Conservation (phyloP, 1,284 basidiomycete genomes). For the Trichosporon faecale region DNA sequence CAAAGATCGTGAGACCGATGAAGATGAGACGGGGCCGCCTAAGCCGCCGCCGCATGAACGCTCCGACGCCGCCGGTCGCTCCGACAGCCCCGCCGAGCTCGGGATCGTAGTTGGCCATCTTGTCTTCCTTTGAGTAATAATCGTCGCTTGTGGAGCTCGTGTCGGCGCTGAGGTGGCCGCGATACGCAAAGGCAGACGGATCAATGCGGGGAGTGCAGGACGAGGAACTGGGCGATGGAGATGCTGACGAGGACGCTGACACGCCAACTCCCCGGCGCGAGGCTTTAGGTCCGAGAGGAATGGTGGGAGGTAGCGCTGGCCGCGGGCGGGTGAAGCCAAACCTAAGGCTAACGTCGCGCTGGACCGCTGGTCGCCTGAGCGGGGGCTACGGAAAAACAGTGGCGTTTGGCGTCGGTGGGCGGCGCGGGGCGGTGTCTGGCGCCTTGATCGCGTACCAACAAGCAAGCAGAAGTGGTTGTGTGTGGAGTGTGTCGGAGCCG, state of each 20-base stretch:
- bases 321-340: neutral
- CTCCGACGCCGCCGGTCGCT: neutral
- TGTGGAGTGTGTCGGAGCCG: neutral
- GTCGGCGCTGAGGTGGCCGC: neutral
- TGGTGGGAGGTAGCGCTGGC: neutral
- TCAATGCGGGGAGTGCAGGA: neutral
- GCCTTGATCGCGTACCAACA: neutral
- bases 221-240: neutral
- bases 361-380: neutral
- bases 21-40: conserved; percentile 14
- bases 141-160: neutral
- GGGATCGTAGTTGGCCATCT: conserved; percentile 6
- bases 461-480: neutral
- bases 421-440: neutral
- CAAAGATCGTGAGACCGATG: neutral
- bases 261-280: neutral
- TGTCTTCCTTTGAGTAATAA: conserved; percentile 1
- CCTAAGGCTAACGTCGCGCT: neutral
- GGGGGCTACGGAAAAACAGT: neutral
- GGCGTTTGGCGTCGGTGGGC: neutral
- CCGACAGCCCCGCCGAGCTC: neutral
- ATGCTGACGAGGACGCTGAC: neutral
- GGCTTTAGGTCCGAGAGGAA: neutral
- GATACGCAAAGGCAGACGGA: neutral
- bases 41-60: conserved; percentile 13